A percentile compares a stretch with the other conserved stretches of the same genome.
These are phyloP conservation scores for Aspergillus pseudotamarii DNA, from an alignment of 2,329 filamentous ascomycete species.

Conservation along the genomic window DNA sequence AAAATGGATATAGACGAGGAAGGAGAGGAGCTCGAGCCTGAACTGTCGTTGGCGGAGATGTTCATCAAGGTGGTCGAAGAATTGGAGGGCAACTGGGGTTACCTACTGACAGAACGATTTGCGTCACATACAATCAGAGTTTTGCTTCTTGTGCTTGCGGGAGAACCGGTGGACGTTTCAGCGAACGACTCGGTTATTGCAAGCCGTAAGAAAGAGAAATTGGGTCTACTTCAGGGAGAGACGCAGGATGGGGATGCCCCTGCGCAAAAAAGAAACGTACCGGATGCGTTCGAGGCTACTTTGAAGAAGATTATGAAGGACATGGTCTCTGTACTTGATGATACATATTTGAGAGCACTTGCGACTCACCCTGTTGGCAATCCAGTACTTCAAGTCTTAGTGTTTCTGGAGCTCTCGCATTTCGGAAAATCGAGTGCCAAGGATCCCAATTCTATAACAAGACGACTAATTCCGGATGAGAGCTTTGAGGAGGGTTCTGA, in stretches of 20 bases:
- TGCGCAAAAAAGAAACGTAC: slow-evolving; percentile 62
- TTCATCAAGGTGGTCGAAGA: slow-evolving; percentile 84
- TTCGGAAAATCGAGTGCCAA: slow-evolving; percentile 69
- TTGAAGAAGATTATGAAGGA: slow-evolving; percentile 81
- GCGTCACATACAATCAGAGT: slow-evolving; percentile 90
- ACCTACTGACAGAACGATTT: slow-evolving; percentile 82
- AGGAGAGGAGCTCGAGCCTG: slow-evolving; percentile 47
- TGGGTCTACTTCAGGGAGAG: slow-evolving; percentile 61
- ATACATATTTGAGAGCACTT: slow-evolving; percentile 77
- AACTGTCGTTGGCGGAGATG: slow-evolving; percentile 76
- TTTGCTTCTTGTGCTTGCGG: slow-evolving; percentile 81
- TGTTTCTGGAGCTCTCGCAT: slow-evolving; percentile 80
- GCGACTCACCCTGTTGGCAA: slow-evolving; percentile 90
- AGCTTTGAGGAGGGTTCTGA: slow-evolving; percentile 73
- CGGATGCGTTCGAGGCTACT: slow-evolving; percentile 74
- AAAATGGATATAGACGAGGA: slow-evolving; percentile 49
- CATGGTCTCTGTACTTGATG: slow-evolving; percentile 73
- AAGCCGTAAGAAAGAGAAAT: slow-evolving; percentile 89
- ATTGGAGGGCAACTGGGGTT: slow-evolving; percentile 81
- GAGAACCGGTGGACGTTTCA: slow-evolving; percentile 72
- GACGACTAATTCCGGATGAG: slow-evolving; percentile 77
- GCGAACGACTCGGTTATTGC: slow-evolving; percentile 75
- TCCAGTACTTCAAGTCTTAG: slow-evolving; percentile 84
- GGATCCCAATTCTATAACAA: slow-evolving; percentile 70
- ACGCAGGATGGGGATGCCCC: slow-evolving; percentile 52